Base-by-base conservation (phyloP, 2,329 filamentous ascomycete genomes). In the Alternaria panax region DNA sequence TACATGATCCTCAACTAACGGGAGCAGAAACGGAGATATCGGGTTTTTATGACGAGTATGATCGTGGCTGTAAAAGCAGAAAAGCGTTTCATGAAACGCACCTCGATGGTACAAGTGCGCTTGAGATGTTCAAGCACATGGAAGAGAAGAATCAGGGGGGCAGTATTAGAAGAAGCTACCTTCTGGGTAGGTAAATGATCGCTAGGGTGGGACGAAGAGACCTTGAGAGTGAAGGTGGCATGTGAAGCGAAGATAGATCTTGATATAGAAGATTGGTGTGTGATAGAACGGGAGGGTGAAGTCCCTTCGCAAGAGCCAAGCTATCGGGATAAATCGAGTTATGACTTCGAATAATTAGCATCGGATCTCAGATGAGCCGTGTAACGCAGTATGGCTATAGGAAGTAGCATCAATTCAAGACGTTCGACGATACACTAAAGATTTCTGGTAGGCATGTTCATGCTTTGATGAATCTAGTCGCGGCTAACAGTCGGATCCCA, bases 401-500 rank as follows among this genome's bases (percentile, higher is more conserved):
- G 24, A 25, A 22, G 9, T 22, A 40, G 9, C 11, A 20, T 2
- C 18, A 22, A 40, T 14, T 11, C 7, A 5, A 22, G 20, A 22
- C 18, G 12, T 47, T 34, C 9, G 12, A n/a, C n/a, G n/a, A n/a
- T n/a, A n/a, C n/a, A n/a, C n/a, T n/a, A n/a, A n/a, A n/a, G n/a
- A n/a, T n/a, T n/a, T n/a, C n/a, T n/a, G 18, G 12, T 32, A 47
- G 27, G 16, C 22, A 30, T 7, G 22, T 34, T 20, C n/a, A 34
- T 24, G 7, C 30, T 30, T 32, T 16, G 7, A n/a, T 32, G 12
- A 36, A 20, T 20, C 67, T 69, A 80, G 65, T 81, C 79, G 51
- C 60, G 65, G 60, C 73, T 79, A 12, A 71, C 75, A 1, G 82
- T 84, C 7, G 86, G 87, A 74, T 88, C 86, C 86, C 86, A 88